Conservation (phyloP, 768 basidiomycete species). For the Xerocomellus dryophilus region DNA sequence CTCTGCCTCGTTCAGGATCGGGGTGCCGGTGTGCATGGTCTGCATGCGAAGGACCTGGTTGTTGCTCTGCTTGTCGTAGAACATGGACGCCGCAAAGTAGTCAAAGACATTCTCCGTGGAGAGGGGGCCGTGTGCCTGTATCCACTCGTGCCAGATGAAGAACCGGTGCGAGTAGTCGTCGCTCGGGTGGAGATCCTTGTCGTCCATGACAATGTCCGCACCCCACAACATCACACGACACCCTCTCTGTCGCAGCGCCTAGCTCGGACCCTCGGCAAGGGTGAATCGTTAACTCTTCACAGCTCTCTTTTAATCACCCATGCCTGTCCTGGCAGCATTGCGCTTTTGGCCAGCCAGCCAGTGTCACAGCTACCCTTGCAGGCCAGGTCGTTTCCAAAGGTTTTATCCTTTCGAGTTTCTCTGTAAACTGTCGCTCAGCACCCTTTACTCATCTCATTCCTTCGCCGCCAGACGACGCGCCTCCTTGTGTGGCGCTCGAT, state of each 20-base stretch:
- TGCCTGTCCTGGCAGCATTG: too few species aligned
- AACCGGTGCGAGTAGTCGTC: constrained; percentile 81
- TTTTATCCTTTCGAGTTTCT: too few species aligned
- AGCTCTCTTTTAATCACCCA: background rate
- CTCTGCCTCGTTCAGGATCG: constrained; percentile 75
- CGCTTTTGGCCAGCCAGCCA: constrained; percentile 32
- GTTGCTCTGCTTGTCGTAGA: constrained; percentile 92
- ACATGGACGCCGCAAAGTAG: constrained; percentile 88
- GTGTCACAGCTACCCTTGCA: constrained; percentile 10
- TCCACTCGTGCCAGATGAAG: constrained; percentile 92
- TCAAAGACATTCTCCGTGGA: constrained; percentile 79
- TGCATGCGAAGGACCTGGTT: constrained; percentile 94
- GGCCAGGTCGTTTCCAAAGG: constrained; percentile 13
- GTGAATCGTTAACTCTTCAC: constrained; percentile 16
- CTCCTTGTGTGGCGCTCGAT: constrained; percentile 44
- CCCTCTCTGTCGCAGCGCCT: too few species aligned
- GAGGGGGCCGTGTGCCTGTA: constrained; percentile 80
- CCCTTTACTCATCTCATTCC: too few species aligned
- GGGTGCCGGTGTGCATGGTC: constrained; percentile 79
- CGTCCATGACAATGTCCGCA: constrained; percentile 48
- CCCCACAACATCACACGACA: too few species aligned
- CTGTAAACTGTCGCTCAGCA: too few species aligned
- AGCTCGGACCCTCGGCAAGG: constrained; percentile 33
- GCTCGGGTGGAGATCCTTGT: constrained; percentile 67
- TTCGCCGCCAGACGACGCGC: constrained; percentile 39